Percentiles rank a stretch among this genome's conserved stretches.
Evolutionary conservation across 352 stramenopile species (phyloP).

Genomic region (Globisporangium sylvaticum): DNA sequence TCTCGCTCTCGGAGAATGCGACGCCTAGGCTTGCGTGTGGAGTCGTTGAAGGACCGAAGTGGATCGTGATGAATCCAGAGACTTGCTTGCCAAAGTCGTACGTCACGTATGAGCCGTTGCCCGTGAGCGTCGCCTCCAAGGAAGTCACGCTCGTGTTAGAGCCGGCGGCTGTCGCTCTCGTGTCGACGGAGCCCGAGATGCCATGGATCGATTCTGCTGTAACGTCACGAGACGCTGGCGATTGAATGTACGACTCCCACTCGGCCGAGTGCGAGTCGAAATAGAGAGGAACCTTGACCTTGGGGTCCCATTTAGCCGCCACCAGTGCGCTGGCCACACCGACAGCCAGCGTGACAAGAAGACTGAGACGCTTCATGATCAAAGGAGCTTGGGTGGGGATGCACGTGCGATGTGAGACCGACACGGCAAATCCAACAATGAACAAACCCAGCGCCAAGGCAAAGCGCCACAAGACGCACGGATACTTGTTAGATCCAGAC

Average conservation of each 20-base stretch:
- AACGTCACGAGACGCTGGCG: background rate
- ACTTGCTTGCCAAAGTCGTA: slow-evolving; percentile 39
- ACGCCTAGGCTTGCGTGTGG: background rate
- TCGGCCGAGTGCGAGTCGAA: background rate
- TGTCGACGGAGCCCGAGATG: background rate
- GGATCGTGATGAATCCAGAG: slow-evolving; percentile 23
- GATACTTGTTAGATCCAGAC: too few species aligned
- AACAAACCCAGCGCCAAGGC: background rate
- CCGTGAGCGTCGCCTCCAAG: slow-evolving; percentile 17
- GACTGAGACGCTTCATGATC: background rate
- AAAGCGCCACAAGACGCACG: too few species aligned
- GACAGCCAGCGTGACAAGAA: background rate
- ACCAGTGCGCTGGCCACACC: background rate
- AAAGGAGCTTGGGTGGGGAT: background rate
- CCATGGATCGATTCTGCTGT: background rate
- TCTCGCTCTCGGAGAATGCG: slow-evolving; percentile 29
- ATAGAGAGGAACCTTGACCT: background rate
- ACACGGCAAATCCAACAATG: background rate
- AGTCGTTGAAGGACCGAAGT: slow-evolving; percentile 19
- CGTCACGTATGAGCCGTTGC: slow-evolving; percentile 29
- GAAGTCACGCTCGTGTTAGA: background rate
- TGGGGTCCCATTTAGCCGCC: background rate
- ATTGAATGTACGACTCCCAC: background rate
- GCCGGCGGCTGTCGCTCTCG: background rate
- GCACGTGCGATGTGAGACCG: background rate